Evolutionary conservation across 1,139 yeast species (phyloP).

Genomic region (Nakaseomyces kungkrabaensis): DNA sequence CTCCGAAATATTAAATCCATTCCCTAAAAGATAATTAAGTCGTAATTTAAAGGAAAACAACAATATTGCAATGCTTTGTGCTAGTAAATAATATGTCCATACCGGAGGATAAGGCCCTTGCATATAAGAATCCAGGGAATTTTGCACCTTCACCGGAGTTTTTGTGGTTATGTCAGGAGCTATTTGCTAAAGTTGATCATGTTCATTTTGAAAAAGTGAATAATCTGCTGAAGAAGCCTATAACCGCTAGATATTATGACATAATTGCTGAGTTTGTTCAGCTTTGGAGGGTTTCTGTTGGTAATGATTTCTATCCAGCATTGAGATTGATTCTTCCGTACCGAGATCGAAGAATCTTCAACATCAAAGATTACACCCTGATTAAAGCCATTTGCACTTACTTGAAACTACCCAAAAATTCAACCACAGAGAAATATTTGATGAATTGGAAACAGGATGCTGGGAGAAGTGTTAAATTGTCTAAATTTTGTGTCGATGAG

Average conservation of each 20-base stretch:
- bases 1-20: neutral
- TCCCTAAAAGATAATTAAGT: too few species aligned
- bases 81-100: neutral
- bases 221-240: constrained; percentile 13
- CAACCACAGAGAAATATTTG: constrained; percentile 40
- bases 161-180: constrained; percentile 30
- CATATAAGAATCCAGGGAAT: constrained; percentile 7
- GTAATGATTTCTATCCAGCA: constrained; percentile 61
- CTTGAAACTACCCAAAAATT: constrained; percentile 41
- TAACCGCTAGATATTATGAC: constrained; percentile 15
- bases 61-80: too few species aligned
- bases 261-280: constrained; percentile 37
- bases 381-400: constrained; percentile 38
- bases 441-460: constrained; percentile 37
- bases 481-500: constrained; percentile 33
- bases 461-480: constrained; percentile 31
- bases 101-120: neutral
- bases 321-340: constrained; percentile 55
- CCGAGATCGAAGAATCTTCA: constrained; percentile 44
- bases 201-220: constrained; percentile 8
- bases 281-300: constrained; percentile 57
- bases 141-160: constrained; percentile 32
- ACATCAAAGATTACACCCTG: constrained; percentile 43
- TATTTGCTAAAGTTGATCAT: constrained; percentile 25
- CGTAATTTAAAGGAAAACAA: too few species aligned